Evolutionary conservation across 495 filamentous ascomycete genomes (phyloP).

Genomic region (Penicillium simplicissimum): DNA sequence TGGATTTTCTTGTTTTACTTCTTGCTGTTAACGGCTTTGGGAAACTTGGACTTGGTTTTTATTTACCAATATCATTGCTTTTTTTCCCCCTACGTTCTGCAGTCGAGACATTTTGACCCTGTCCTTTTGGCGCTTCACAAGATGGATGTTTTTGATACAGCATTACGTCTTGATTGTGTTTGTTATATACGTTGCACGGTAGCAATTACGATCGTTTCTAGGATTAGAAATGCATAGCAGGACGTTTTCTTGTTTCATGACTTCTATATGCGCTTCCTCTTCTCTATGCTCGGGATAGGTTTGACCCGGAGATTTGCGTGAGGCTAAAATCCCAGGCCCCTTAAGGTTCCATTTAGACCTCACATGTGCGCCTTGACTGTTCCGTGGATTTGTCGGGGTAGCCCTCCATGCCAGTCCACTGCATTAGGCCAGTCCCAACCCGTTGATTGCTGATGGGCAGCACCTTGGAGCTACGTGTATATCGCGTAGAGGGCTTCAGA

Average conservation of each 20-base stretch:
- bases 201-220: neutral
- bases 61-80: neutral
- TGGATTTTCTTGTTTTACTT: constrained; percentile 3
- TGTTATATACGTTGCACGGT: neutral
- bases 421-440: too few species aligned
- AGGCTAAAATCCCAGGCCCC: too few species aligned
- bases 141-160: neutral
- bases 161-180: neutral
- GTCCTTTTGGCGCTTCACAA: neutral
- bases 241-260: neutral
- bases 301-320: too few species aligned
- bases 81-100: neutral
- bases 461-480: too few species aligned
- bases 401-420: too few species aligned
- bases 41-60: neutral
- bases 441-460: too few species aligned
- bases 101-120: neutral
- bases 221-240: neutral
- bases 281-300: neutral
- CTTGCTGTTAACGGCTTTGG: neutral
- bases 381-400: too few species aligned
- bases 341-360: too few species aligned
- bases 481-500: too few species aligned
- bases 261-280: neutral
- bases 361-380: too few species aligned